Evolutionary conservation across 1,284 basidiomycete species (phyloP).

Genomic region (Sphagnurus paluster): DNA sequence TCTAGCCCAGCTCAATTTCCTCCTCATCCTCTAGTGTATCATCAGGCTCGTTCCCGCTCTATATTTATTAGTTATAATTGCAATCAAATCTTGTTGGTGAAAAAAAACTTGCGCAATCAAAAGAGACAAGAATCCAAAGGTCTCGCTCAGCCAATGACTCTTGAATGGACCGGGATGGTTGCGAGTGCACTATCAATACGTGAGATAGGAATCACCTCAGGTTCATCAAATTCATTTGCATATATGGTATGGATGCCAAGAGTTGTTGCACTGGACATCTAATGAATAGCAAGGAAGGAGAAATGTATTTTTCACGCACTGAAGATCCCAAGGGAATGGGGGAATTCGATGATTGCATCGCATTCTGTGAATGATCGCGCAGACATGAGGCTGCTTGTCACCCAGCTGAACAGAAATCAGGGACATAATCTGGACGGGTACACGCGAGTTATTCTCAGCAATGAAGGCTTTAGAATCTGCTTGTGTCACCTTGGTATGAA

Average conservation of each 20-base stretch:
- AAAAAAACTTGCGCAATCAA: conserved; percentile 5
- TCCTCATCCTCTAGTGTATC: conserved; percentile 9
- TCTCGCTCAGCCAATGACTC: background rate
- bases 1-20: background rate
- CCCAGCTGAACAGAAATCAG: conserved; percentile 11
- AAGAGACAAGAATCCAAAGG: conserved; percentile 7
- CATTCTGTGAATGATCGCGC: conserved; percentile 19
- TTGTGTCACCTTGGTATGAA: conserved; percentile 6
- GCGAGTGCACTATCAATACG: conserved; percentile 10
- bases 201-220: conserved; percentile 5
- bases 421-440: conserved; percentile 14
- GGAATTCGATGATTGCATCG: conserved; percentile 18
- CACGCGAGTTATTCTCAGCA: background rate
- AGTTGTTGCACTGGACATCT: background rate
- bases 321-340: conserved; percentile 23
- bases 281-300: background rate
- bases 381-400: conserved; percentile 13
- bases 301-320: conserved; percentile 5
- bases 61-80: background rate
- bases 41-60: conserved; percentile 11
- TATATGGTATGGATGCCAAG: conserved; percentile 8
- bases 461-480: conserved; percentile 17
- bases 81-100: background rate
- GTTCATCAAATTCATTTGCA: conserved; percentile 4
- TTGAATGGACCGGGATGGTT: conserved; percentile 7